Evolutionary conservation across 768 basidiomycete species (phyloP), one percentile per base, ranked within the genome.

Genomic region (Neoboletus subvelutipes): DNA sequence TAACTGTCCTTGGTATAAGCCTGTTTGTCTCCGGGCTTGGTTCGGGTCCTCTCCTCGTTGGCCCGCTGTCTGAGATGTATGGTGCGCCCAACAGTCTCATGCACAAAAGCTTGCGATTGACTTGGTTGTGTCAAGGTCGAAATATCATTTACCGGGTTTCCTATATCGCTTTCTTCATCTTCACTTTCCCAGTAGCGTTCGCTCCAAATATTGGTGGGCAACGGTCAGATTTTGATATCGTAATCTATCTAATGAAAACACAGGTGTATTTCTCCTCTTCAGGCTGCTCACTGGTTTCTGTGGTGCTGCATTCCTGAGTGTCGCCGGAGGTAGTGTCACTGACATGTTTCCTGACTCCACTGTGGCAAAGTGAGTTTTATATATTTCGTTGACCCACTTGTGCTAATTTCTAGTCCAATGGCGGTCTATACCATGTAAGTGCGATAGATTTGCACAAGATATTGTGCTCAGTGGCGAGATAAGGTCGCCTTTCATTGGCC

Each of bases 111-210:
- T 37, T 41, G 46, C 9, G 3, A 29, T 22, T 9, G 31, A 49
- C 29, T 15, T 18, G 0, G 20, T 33, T 15, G n/a, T 39, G 3
- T 34, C 37, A 84, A 64, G 89, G 91, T 2, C 76, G 86, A 45
- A 84, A 82, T 54, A 67, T 78, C 41, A 79, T 91, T 13, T 90
- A 92, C 66, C 75, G 78, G 13, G 61, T 78, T 4, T 86, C 87
- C 0, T 91, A 86, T 59, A 59, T 73, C 1, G 60, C 83, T 5
- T 85, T 89, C 67, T 83, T 88, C 63, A 64, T 81, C 1, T 79
- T 87, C 54, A 83, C 84, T 20, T 87, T 86, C 64, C 86, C 88
- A 0, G 83, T 89, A 7, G 87, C 88, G 1, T 92, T 93, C 58
- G 80, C 88, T 1, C 84, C 83, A 4, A 77, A 89, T 61, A 78